Base-by-base conservation (phyloP, 1,284 basidiomycete genomes). In the Trichosporon asahii region DNA sequence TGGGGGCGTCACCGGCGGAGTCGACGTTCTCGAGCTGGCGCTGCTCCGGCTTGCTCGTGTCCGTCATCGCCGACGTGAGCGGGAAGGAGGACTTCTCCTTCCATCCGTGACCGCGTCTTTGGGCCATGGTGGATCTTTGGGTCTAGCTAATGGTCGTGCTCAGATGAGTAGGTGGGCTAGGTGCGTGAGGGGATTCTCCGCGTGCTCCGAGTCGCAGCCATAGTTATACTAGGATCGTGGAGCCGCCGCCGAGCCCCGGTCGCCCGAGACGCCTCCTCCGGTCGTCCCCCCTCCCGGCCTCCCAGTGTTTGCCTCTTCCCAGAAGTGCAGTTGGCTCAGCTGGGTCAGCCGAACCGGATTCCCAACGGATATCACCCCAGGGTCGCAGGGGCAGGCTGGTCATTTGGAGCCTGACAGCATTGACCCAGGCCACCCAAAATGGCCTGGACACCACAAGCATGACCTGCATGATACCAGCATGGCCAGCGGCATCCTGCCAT, bases 51-150 rank as follows among this genome's bases (percentile, higher is more conserved):
- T 77, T 77, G 64, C 70, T 72, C 31, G 57, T 61, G 27, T 76
- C 76, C 6, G 68, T 76, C 76, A 77, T 77, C 21, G 75, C 76
- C 8, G 68, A 69, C 18, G 73, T 73, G 60, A 77, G 70, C 14
- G 76, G 74, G 72, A 74, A 77, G 37, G 55, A 67, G 12, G 75
- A 75, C 40, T 70, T 66, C 37, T 72, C 67, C 44, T 70, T 67
- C 61, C 73, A 76, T 55, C 75, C 76, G 66, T 75, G 76, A 18
- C 76, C 76, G 21, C 57, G 57, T 31, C 57, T 18, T 61, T 29
- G 57, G 57, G 29, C 29, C 57, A 61, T 61, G 57, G 29, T 33
- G 57, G 29, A 18, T 33, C 21, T 61, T 15, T 33, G 31, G 29
- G 15, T 61, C 18, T 29, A 18, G 12, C 9, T 6, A 2, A 27